These are phyloP conservation scores for Bathelium albidoporum DNA, from an alignment of 495 filamentous ascomycete species.

Conservation along the genomic window DNA sequence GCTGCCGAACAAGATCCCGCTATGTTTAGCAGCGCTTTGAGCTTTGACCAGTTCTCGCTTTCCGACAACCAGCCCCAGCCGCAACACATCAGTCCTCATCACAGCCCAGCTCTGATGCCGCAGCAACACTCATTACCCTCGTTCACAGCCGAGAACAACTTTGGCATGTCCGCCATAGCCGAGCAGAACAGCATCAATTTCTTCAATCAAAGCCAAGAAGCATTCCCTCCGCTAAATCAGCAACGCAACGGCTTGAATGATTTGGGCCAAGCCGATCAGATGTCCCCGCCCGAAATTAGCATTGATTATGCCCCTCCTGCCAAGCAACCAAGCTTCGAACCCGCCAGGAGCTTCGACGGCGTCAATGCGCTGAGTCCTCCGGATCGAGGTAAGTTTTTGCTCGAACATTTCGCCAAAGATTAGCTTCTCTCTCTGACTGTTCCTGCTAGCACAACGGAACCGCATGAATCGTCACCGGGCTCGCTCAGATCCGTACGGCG, in stretches of 20 bases:
- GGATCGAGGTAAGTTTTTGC: slow-evolving; percentile 57
- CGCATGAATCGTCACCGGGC: slow-evolving; percentile 25
- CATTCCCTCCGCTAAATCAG: slow-evolving; percentile 46
- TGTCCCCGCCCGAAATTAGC: slow-evolving; percentile 81
- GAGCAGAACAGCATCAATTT: slow-evolving; percentile 11
- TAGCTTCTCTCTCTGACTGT: slow-evolving; percentile 4
- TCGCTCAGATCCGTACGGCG: slow-evolving; percentile 32
- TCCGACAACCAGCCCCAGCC: slow-evolving; percentile 57
- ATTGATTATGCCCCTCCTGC: slow-evolving; percentile 78
- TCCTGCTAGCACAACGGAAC: slow-evolving; percentile 24
- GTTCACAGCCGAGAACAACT: slow-evolving; percentile 32
- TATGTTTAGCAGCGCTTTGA: slow-evolving; percentile 66
- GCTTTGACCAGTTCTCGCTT: slow-evolving; percentile 70
- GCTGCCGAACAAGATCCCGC: slow-evolving; percentile 56
- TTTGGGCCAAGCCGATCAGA: slow-evolving; percentile 60
- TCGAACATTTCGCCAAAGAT: background rate
- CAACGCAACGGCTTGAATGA: slow-evolving; percentile 40
- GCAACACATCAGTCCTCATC: slow-evolving; percentile 65
- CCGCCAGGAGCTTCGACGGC: slow-evolving; percentile 49
- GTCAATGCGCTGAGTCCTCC: slow-evolving; percentile 76
- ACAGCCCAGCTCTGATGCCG: slow-evolving; percentile 71
- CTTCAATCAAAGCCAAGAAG: slow-evolving; percentile 34
- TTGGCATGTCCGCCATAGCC: slow-evolving; percentile 34
- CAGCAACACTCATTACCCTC: slow-evolving; percentile 43
- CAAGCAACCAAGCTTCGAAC: slow-evolving; percentile 58